Evolutionary conservation across 179 eudicot species (phyloP), one percentile per base, ranked within the genome.

Genomic region (Camellia oleifera): DNA sequence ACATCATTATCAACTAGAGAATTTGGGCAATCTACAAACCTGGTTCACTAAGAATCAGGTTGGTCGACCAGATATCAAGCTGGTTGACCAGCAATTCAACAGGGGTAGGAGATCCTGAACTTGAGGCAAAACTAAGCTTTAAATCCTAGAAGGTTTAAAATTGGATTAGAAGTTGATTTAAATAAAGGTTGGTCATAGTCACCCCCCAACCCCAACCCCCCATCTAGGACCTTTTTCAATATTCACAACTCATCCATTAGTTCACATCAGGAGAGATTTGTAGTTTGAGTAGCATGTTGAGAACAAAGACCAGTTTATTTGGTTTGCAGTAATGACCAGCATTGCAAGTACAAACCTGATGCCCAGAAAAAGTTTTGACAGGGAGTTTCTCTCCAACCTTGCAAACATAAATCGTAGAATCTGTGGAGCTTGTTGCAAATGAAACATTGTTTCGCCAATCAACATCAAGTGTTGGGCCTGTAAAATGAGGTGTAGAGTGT

Each of bases 381-480:
- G 98, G 94, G 2, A 83, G 83, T 66, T 46, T 78, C 77, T 94
- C 96, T 56, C 98, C 99, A 80, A 95, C 85, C 82, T 91, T 91
- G 77, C 97, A 95, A 79, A 94, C 95, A 89, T 88, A 86, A 64
- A 95, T 94, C 97, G 89, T 94, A 81, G 85, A 83, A 80, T 95
- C 98, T 32, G 97, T 91, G 57, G 99, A 95, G 81, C 98, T 87
- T 69, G 99, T 91, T 61, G 98, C 98, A 83, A 95, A 95, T 14
- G 99, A 91, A 80, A 81, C 85, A 84, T 92, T 92, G 82, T 91
- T 89, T 63, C 94, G 85, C 99, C 99, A 95, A 84, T 93, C 99
- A 82, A 92, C 99, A 86, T 95, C 98, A 69, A 95, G 93, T 20
- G 93, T 84, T 80, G 99, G 95, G 80, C 91, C 99, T 95, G 88